These are phyloP conservation scores for Helicosporidium sp. DNA, from an alignment of 139 green algal genomes.

Conservation along the genomic window DNA sequence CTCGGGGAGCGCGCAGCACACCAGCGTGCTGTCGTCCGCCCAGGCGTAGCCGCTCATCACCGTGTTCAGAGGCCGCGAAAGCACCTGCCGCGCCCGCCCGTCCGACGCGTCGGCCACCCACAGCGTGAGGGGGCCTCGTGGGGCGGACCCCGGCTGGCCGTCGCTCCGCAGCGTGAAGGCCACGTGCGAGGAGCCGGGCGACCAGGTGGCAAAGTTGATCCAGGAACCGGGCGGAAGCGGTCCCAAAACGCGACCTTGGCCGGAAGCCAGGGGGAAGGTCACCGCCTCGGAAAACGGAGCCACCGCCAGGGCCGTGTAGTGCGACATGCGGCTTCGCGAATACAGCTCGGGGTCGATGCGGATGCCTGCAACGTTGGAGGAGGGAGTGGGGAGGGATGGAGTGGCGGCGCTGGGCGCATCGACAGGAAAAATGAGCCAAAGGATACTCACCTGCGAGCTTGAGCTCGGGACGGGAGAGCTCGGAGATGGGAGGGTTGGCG, in stretches of 20 bases:
- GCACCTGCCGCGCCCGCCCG: conserved; percentile 29
- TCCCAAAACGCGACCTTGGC: conserved; percentile 12
- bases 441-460: conserved; percentile 59
- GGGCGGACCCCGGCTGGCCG: conserved; percentile 26
- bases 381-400: neutral
- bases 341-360: conserved; percentile 68
- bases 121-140: conserved; percentile 51
- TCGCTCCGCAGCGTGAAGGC: conserved; percentile 65
- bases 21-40: conserved; percentile 63
- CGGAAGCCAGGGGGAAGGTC: conserved; percentile 22
- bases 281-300: conserved; percentile 18
- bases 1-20: conserved; percentile 40
- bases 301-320: conserved; percentile 33
- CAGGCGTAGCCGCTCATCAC: conserved; percentile 53
- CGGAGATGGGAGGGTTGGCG: conserved; percentile 59
- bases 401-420: too few relatives aligned
- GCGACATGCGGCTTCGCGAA: conserved; percentile 51
- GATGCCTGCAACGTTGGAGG: too few relatives aligned
- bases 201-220: conserved; percentile 68
- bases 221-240: conserved; percentile 40
- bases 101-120: conserved; percentile 67
- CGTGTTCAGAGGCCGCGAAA: conserved; percentile 30
- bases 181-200: conserved; percentile 39
- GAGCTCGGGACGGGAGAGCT: conserved; percentile 76
- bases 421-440: too few relatives aligned